Base-by-base conservation (phyloP, 768 basidiomycete species). In the Leucocoprinus leucothites region DNA sequence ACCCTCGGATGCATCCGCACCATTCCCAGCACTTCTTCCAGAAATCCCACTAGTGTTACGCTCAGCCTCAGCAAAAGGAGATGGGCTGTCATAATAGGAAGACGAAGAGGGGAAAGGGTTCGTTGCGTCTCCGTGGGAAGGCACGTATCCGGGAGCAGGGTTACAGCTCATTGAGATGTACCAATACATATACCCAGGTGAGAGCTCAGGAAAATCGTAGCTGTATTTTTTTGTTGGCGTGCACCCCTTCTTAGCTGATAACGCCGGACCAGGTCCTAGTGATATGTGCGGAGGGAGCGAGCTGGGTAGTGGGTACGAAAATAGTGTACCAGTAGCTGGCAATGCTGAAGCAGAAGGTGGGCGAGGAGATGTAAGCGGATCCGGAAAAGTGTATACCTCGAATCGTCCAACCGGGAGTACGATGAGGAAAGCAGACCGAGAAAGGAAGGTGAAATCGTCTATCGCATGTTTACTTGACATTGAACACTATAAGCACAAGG, bases 141-240 rank as follows among this genome's bases (percentile, higher is more conserved):
- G 75, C 1, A 72, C 64, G 45, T 71, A 73, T 11, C 74, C 75
- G 5, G 79, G 75, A 16, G 75, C 66, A 3, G 80, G 77, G 56
- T 81, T 81, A 58, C 74, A 77, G 64, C 78, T 79, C 70, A 80
- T 74, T 48, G 77, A 78, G 40, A 80, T 79, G 53, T 81, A 79
- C 76, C 77, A 81, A 58, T 80, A 82, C 61, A 71, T 69, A 58
- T 75, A 79, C 5, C 72, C 76, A 3, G 69, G 65, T 28, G 73
- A 69, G 11, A 82, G 70, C 3, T 68, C 66, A 1, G 80, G 80
- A 31, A 82, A 74, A 21, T 61, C 65, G 49, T 78, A 78, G 56
- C 60, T 71, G 24, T 71, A 73, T 38, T 69, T 67, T 36, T 71
- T 62, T 13, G 63, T 57, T 1, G 78, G 79, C 4, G 57, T 48